Base-by-base conservation (phyloP, 768 basidiomycete genomes). In the Myochromella boudieri region DNA sequence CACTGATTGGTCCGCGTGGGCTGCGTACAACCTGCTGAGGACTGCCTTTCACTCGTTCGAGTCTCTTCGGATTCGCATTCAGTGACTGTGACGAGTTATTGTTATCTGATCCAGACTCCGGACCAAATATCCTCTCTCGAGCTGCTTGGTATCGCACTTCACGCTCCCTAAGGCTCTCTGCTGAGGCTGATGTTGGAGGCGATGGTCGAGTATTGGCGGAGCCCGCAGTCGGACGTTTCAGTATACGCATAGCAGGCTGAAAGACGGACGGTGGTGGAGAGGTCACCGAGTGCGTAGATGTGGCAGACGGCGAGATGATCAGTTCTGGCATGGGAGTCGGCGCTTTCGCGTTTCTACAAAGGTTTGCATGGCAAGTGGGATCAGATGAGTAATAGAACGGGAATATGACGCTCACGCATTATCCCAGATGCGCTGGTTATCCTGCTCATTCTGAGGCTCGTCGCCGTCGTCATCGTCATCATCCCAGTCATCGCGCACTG, bases 91-190 rank as follows among this genome's bases (percentile, higher is more conserved):
- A n/a, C n/a, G n/a, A n/a, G n/a, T n/a, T n/a, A n/a, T n/a, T n/a
- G n/a, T n/a, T n/a, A n/a, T n/a, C n/a, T n/a, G n/a, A n/a, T n/a
- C 42, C 57, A 3, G 53, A 50, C 21, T 57, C 51, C 14, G 53
- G 55, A 3, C 82, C 81, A 50, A 90, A 91, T 42, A 91, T 90
- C 17, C 88, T 75, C 44, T 84, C 80, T 21, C 88, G 69, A 2
- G 88, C 87, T 15, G 81, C 85, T 46, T 83, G 77, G 61, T 91
- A 91, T 44, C 81, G 76, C 14, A 79, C 83, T 60, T 88, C 87
- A 32, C 87, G 77, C 45, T 87, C 84, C 26, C 80, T 75, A 3
- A 86, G 67, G 3, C 77, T 65, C 34, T 71, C 70, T 6, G 55
- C 56, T 10, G 52, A 54, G 3, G 59, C 34, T 9, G 63, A 51